These are phyloP conservation scores for Aspergillus udagawae DNA, from an alignment of 2,329 filamentous ascomycete species.

Conservation along the genomic window DNA sequence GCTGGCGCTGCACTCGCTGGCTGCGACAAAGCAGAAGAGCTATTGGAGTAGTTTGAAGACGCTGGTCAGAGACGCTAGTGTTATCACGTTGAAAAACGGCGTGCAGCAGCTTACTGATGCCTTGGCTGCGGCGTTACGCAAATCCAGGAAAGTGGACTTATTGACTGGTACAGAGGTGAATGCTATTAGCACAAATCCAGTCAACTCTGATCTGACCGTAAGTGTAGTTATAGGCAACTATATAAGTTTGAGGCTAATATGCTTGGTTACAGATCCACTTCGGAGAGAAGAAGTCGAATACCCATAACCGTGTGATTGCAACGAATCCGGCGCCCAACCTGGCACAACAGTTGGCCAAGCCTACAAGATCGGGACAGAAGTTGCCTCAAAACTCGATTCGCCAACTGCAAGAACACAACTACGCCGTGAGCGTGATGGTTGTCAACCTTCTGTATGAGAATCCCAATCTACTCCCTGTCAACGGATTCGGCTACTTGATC, in stretches of 20 bases:
- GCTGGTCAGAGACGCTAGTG: constrained; percentile 26
- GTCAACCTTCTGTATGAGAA: constrained; percentile 82
- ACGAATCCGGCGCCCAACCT: constrained; percentile 28
- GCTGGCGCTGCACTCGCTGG: constrained; percentile 20
- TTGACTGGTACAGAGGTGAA: constrained; percentile 48
- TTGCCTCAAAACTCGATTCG: constrained; percentile 18
- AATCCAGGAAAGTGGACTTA: constrained; percentile 58
- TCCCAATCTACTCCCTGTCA: constrained; percentile 59
- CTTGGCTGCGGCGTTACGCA: constrained; percentile 49
- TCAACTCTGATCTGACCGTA: constrained; percentile 22
- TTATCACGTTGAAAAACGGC: constrained; percentile 50
- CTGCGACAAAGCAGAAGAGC: constrained; percentile 7
- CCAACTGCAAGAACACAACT: constrained; percentile 40
- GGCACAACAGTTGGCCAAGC: constrained; percentile 19
- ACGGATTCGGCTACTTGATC: constrained; percentile 89
- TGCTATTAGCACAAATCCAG: constrained; percentile 35
- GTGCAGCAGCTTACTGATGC: constrained; percentile 58
- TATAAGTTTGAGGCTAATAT: not conserved
- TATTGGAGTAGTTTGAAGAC: constrained; percentile 15
- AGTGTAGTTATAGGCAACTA: not conserved
- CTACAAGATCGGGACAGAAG: constrained; percentile 2
- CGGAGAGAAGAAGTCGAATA: constrained; percentile 4
- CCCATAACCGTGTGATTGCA: constrained; percentile 31
- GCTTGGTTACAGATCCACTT: constrained; percentile 14
- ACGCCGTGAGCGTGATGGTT: constrained; percentile 79